Conservation (phyloP, 805 yeast genomes). For the Ogataea allantospora region DNA sequence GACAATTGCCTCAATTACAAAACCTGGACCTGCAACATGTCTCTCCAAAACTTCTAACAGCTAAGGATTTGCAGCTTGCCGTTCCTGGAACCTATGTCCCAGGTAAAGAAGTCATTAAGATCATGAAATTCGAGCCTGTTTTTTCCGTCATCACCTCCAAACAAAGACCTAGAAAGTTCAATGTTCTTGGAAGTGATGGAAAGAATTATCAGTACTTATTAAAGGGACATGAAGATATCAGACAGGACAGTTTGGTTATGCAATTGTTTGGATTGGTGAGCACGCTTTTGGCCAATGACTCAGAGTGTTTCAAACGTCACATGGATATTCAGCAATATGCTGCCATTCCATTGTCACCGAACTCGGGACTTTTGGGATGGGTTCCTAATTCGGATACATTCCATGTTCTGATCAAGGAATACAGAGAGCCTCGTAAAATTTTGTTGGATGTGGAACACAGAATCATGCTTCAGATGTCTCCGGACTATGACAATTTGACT, state of each 20-base stretch:
- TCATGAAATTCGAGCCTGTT: slow-evolving; percentile 74
- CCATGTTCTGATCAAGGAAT: slow-evolving; percentile 88
- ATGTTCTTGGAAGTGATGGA: slow-evolving; percentile 86
- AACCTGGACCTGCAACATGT: slow-evolving; percentile 89
- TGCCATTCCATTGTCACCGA: slow-evolving; percentile 94
- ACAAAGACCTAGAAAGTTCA: slow-evolving; percentile 88
- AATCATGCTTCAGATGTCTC: slow-evolving; percentile 97
- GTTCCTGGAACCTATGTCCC: slow-evolving; percentile 93
- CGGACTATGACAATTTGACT: slow-evolving; percentile 88
- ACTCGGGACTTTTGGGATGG: slow-evolving; percentile 96
- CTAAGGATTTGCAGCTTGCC: slow-evolving; percentile 78
- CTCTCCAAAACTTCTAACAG: slow-evolving; percentile 82
- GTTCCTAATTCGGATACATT: slow-evolving; percentile 96
- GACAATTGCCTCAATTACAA: slow-evolving; percentile 84
- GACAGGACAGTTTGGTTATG: slow-evolving; percentile 98
- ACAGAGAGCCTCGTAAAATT: slow-evolving; percentile 87
- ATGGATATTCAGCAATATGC: slow-evolving; percentile 88
- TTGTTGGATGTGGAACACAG: slow-evolving; percentile 90
- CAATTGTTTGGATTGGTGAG: slow-evolving; percentile 95
- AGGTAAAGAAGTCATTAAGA: slow-evolving; percentile 73
- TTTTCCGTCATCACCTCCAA: slow-evolving; percentile 88
- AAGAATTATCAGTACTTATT: slow-evolving; percentile 77
- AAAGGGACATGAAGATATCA: slow-evolving; percentile 96
- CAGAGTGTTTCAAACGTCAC: slow-evolving; percentile 95
- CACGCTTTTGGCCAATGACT: slow-evolving; percentile 80